Evolutionary conservation across 208 protist genomes (phyloP).

Genomic region (Blechomonas ayalai): DNA sequence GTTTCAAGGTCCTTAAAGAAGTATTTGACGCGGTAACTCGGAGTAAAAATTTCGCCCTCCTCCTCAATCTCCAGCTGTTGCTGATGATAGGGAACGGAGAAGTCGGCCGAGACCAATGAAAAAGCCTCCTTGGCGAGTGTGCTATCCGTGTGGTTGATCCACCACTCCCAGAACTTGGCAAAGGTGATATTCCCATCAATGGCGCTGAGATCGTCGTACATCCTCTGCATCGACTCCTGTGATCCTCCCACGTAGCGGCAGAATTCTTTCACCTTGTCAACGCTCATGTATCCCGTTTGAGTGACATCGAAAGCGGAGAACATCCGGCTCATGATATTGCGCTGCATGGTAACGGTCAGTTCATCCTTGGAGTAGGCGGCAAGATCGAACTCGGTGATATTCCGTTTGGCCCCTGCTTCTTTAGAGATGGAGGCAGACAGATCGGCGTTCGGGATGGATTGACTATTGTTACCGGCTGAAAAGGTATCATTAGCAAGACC

Average conservation of each 20-base stretch:
- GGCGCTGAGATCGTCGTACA: constrained; percentile 52
- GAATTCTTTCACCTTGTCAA: constrained; percentile 57
- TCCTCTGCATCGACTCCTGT: constrained; percentile 26
- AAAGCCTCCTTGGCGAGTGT: constrained; percentile 53
- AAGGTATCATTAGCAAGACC: constrained; percentile 13
- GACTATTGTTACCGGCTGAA: too few relatives aligned
- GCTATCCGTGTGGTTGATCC: constrained; percentile 41
- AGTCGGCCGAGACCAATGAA: constrained; percentile 81
- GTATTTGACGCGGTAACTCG: constrained; percentile 89
- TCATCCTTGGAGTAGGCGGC: constrained; percentile 82
- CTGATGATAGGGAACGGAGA: constrained; percentile 85
- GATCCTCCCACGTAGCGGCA: constrained; percentile 71
- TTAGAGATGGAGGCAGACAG: background rate
- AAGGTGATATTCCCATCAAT: constrained; percentile 67
- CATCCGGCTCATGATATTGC: constrained; percentile 83
- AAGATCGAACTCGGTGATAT: constrained; percentile 69
- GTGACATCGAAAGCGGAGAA: constrained; percentile 86
- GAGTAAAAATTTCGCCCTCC: constrained; percentile 82
- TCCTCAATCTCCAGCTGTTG: constrained; percentile 83
- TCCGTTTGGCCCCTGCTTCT: too few relatives aligned
- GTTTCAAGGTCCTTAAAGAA: constrained; percentile 87
- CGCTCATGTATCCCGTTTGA: constrained; percentile 62
- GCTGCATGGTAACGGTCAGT: constrained; percentile 50
- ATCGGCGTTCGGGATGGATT: too few relatives aligned
- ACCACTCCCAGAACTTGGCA: constrained; percentile 84